Conservation (phyloP, 306 rosid species). For the Fragaria iinumae region DNA sequence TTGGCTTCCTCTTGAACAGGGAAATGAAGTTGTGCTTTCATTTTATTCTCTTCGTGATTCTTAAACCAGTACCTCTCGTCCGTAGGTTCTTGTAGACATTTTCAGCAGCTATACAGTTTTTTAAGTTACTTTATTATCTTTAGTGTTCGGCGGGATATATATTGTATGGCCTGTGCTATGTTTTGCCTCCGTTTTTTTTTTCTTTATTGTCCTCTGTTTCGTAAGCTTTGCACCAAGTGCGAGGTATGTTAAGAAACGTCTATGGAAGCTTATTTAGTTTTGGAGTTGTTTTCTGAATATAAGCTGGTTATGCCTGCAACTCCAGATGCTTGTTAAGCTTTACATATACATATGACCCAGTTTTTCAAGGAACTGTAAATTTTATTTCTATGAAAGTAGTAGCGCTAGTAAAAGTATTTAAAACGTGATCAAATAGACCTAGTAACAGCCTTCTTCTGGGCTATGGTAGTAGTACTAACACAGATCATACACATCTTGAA, state of each 20-base stretch:
- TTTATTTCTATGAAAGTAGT: neutral
- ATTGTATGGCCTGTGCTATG: neutral
- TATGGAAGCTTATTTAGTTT: neutral
- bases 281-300: neutral
- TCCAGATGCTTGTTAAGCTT: neutral
- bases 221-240: neutral
- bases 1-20: constrained; percentile 34
- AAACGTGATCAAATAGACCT: neutral
- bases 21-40: neutral
- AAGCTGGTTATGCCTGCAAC: neutral
- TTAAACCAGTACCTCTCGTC: neutral
- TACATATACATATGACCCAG: no score
- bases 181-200: neutral
- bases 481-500: neutral
- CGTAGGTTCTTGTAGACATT: constrained; percentile 9
- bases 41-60: neutral
- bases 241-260: neutral
- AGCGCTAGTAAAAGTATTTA: neutral
- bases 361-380: neutral
- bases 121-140: neutral
- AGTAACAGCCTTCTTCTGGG: neutral
- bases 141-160: no score
- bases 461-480: neutral
- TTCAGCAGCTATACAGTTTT: neutral
- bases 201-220: no score